A percentile compares a stretch with the other conserved stretches of the same genome.
Conservation (phyloP, 2,329 filamentous ascomycete genomes). For the Juglanconis juglandina region DNA sequence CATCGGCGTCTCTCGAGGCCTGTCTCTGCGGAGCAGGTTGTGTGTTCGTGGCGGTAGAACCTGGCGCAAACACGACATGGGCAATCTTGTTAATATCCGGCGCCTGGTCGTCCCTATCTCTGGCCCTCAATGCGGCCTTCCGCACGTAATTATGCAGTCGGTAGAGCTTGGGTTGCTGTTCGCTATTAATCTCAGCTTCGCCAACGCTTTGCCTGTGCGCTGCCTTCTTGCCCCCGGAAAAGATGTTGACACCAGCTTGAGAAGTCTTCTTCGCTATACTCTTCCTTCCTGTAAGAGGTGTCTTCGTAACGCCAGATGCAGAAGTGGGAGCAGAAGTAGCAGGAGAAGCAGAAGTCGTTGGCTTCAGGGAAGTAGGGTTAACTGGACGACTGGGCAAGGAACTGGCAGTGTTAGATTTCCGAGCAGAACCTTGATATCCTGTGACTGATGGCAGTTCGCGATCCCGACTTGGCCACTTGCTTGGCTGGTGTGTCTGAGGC, state of each 20-base stretch:
- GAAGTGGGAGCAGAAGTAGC: neutral
- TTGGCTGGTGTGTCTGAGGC: neutral
- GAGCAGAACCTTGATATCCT: conserved; percentile 34
- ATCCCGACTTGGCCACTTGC: conserved; percentile 1
- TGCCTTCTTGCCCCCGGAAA: conserved; percentile 38
- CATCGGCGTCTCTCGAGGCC: neutral
- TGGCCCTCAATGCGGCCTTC: conserved; percentile 39
- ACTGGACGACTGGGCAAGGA: neutral
- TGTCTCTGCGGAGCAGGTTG: neutral
- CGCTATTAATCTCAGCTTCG: conserved; percentile 39
- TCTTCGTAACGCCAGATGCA: neutral
- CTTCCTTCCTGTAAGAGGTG: conserved; percentile 23
- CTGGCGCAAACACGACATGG: conserved; percentile 21
- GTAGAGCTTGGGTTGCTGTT: conserved; percentile 40
- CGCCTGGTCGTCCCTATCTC: conserved; percentile 42
- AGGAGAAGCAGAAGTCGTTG: neutral
- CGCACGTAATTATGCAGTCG: conserved; percentile 34
- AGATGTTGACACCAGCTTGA: conserved; percentile 38
- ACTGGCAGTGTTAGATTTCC: conserved; percentile 18
- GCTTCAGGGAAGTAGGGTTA: neutral
- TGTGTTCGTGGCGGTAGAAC: conserved; percentile 22
- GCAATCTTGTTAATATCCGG: conserved; percentile 29
- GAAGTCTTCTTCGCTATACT: conserved; percentile 20
- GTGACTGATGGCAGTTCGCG: conserved; percentile 16
- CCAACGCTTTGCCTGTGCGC: conserved; percentile 35